phyloP scores from a whole-genome alignment of 208 protist species.

The Trypanosoma congolense region DNA sequence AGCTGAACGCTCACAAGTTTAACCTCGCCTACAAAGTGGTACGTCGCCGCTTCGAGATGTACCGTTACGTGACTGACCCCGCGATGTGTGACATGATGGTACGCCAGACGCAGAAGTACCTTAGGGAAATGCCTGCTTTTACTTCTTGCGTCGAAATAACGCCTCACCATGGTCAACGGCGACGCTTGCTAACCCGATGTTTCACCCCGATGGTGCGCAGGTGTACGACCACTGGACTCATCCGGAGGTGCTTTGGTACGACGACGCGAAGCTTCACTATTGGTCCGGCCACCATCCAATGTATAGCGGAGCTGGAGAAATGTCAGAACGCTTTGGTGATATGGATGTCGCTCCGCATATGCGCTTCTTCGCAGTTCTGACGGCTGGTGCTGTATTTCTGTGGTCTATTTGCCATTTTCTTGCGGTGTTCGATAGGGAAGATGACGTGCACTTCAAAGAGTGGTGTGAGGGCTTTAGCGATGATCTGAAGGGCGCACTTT shows the following conservation, averaged over 20 bases:
- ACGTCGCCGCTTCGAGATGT: slow-evolving; percentile 81
- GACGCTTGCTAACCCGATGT: slow-evolving; percentile 83
- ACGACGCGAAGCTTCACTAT: slow-evolving; percentile 86
- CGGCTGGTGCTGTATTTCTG: slow-evolving; percentile 29
- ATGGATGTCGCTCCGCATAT: slow-evolving; percentile 80
- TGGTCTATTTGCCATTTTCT: slow-evolving; percentile 54
- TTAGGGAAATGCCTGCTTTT: slow-evolving; percentile 81
- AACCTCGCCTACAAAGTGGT: slow-evolving; percentile 89
- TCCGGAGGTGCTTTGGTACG: slow-evolving; percentile 88
- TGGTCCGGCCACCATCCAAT: slow-evolving; percentile 81
- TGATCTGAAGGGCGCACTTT: slow-evolving; percentile 62
- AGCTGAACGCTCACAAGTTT: slow-evolving; percentile 85
- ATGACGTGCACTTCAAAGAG: slow-evolving; percentile 65
- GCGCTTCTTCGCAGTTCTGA: slow-evolving; percentile 28
- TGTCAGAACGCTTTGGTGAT: slow-evolving; percentile 79
- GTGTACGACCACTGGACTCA: slow-evolving; percentile 92
- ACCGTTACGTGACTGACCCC: slow-evolving; percentile 87
- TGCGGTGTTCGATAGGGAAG: slow-evolving; percentile 35
- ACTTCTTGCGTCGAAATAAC: slow-evolving; percentile 84
- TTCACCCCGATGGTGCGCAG: slow-evolving; percentile 82
- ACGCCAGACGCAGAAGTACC: slow-evolving; percentile 88
- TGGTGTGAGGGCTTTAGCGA: slow-evolving; percentile 63
- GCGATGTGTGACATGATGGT: slow-evolving; percentile 91
- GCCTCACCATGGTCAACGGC: slow-evolving; percentile 74
- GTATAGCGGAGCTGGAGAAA: slow-evolving; percentile 73